Evolutionary conservation across 257 asterid species (phyloP).

Genomic region (Rehmannia glutinosa): DNA sequence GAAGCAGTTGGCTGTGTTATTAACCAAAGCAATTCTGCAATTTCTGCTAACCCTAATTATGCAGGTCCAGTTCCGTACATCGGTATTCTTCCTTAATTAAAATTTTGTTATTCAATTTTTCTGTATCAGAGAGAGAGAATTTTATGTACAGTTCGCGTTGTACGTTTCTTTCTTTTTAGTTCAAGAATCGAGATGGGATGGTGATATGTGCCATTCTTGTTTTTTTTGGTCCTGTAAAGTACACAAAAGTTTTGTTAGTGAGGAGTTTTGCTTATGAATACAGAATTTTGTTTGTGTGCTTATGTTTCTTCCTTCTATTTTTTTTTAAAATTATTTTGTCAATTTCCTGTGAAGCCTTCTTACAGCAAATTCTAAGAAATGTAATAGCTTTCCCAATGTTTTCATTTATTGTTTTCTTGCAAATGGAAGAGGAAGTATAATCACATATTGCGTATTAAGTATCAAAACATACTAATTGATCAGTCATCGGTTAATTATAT

Average conservation of each 20-base stretch:
- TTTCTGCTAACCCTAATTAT: not conserved
- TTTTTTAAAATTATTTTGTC: too few species aligned
- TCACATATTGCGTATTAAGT: too few species aligned
- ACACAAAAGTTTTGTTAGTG: conserved; percentile 13
- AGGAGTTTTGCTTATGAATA: not conserved
- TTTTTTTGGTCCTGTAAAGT: not conserved
- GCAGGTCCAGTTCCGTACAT: conserved; percentile 34
- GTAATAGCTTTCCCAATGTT: too few species aligned
- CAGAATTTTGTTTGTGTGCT: too few species aligned
- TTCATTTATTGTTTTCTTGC: too few species aligned
- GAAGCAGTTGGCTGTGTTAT: conserved; percentile 41
- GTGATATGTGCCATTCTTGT: not conserved
- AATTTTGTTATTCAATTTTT: not conserved
- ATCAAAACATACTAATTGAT: too few species aligned
- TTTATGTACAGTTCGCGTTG: conserved; percentile 1
- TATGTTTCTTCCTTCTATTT: too few species aligned
- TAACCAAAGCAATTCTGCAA: not conserved
- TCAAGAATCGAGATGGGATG: conserved; percentile 7
- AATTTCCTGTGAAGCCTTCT: too few species aligned
- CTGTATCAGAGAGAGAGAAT: not conserved
- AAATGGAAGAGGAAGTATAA: too few species aligned
- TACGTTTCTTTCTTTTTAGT: not conserved
- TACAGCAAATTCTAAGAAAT: too few species aligned
- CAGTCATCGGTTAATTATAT: too few species aligned
- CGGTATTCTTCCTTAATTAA: conserved; percentile 50